Base-by-base conservation (phyloP, 176 grass and related monocot species). In the Hyparrhenia diplandra region DNA sequence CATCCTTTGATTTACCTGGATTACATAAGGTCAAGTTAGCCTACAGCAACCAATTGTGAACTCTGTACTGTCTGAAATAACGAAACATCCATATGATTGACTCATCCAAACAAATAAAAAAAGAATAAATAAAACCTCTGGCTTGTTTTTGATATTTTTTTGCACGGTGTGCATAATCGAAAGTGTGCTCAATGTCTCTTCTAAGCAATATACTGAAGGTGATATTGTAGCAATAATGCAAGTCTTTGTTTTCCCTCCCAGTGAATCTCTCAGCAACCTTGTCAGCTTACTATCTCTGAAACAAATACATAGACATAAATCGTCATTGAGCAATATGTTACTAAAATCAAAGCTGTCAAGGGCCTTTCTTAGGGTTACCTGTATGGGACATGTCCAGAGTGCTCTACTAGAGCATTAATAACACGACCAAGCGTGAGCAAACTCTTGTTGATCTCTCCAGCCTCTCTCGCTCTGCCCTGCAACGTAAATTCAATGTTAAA, bases 271-370 rank as follows among this genome's bases (percentile, higher is more conserved):
- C 68, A 99, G 71, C 59, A 99, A 91, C 83, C 97, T 95, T 84
- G 97, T 99, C 85, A 99, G 81, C 88, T 99, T 99, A 81, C 97
- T 99, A 79, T 99, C 97, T 84, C 97, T 99, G 85, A 90, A 98
- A 80, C 23, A 86, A 80, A 78, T 39, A 65, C 64, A 73, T 69
- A 60, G 57, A 80, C 42, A 61, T 46, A 54, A 84, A 73, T 69
- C 30, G 21, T 67, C 64, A 59, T 32, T 78, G 81, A 73, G 43
- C 18, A 45, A 31, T 40, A 29, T 35, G 29, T 77, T 76, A 13
- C 69, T 80, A 71, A 71, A 62, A 72, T 28, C 75, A 84, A 68
- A 64, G 24, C 16, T 71, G 35, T 31, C 29, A 62, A 28, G 49
- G 32, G 45, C 36, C 51, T 25, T 29, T 62, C 23, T 60, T 69